A percentile compares a stretch with the other conserved stretches of the same genome.
Evolutionary conservation across 2,329 filamentous ascomycete species (phyloP).

Genomic region (Aureobasidium musti): DNA sequence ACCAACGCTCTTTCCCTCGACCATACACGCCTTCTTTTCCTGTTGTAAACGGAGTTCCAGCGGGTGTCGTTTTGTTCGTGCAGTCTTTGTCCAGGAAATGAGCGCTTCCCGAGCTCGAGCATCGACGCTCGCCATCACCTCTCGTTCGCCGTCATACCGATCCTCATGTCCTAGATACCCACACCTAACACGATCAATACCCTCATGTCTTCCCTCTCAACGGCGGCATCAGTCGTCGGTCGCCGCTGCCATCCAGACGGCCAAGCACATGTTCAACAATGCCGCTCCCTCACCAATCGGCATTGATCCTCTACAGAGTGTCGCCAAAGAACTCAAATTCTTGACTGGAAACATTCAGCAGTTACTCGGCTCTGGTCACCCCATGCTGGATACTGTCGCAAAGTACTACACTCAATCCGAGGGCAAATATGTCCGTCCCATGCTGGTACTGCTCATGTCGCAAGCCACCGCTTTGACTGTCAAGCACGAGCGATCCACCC

Average conservation of each 20-base stretch:
- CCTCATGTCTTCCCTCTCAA: conserved; percentile 17
- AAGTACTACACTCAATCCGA: conserved; percentile 98
- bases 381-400: conserved; percentile 87
- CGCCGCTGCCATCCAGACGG: conserved; percentile 69
- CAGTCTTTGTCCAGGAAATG: conserved; percentile 36
- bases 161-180: conserved; percentile 13
- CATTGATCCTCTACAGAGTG: conserved; percentile 83
- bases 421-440: conserved; percentile 92
- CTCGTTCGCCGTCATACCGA: conserved; percentile 25
- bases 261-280: conserved; percentile 70
- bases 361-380: conserved; percentile 90
- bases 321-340: conserved; percentile 96
- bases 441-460: conserved; percentile 95
- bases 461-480: conserved; percentile 82
- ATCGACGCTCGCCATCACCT: conserved; percentile 39
- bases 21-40: background rate
- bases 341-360: conserved; percentile 91
- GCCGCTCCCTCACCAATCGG: conserved; percentile 64
- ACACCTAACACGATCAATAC: conserved; percentile 28
- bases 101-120: conserved; percentile 40
- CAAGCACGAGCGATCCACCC: conserved; percentile 51
- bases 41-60: conserved; percentile 15
- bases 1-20: conserved; percentile 23
- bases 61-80: conserved; percentile 22
- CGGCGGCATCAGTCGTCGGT: conserved; percentile 60